These are phyloP conservation scores for Paraconiothyrium sp. DNA, from an alignment of 2,329 filamentous ascomycete species.

Conservation along the genomic window DNA sequence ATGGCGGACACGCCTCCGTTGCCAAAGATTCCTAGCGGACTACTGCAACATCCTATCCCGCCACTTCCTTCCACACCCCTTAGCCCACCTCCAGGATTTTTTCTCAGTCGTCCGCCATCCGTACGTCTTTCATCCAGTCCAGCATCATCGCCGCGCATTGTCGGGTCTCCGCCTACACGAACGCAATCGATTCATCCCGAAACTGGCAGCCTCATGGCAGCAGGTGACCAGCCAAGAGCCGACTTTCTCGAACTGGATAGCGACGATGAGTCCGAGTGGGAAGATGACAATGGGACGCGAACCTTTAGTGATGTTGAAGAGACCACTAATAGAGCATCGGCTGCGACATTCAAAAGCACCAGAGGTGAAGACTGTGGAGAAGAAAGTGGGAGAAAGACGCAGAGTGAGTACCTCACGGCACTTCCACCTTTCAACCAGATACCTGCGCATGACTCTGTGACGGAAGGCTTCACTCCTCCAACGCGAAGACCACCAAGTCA, in stretches of 20 bases:
- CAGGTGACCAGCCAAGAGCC: constrained; percentile 27
- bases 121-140: constrained; percentile 40
- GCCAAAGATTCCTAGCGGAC: constrained; percentile 10
- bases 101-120: constrained; percentile 33
- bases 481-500: constrained; percentile 20
- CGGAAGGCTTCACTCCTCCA: constrained; percentile 5
- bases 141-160: constrained; percentile 40
- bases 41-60: constrained; percentile 24
- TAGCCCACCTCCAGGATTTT: constrained; percentile 28
- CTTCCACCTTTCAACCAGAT: constrained; percentile 28
- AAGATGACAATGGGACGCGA: constrained; percentile 28
- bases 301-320: constrained; percentile 19
- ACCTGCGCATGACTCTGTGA: constrained; percentile 19
- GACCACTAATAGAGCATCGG: constrained; percentile 6
- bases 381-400: constrained; percentile 24
- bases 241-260: constrained; percentile 45
- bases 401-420: constrained; percentile 18
- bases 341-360: not conserved
- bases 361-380: constrained; percentile 15
- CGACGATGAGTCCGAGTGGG: constrained; percentile 33
- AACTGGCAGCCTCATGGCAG: constrained; percentile 36
- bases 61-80: constrained; percentile 24
- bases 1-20: constrained; percentile 13
- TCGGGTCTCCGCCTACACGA: constrained; percentile 31
- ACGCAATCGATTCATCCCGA: constrained; percentile 35